These are phyloP conservation scores for Fragaria iinumae DNA, from an alignment of 306 rosid genomes.

Conservation along the genomic window DNA sequence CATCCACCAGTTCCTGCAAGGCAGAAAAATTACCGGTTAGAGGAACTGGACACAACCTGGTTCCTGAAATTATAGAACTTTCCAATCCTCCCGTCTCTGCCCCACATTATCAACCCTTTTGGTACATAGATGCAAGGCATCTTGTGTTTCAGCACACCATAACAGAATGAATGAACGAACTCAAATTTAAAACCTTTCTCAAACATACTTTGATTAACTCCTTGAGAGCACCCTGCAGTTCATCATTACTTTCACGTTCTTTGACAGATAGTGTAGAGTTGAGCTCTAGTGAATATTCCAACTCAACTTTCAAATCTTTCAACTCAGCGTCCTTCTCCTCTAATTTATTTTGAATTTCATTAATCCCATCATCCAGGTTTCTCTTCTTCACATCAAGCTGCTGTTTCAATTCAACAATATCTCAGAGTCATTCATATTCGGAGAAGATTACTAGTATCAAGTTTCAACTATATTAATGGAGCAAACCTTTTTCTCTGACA, in stretches of 20 bases:
- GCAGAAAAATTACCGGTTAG: not conserved
- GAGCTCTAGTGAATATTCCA: constrained; percentile 20
- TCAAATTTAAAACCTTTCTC: not conserved
- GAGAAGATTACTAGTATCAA: not conserved
- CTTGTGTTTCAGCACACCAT: not conserved
- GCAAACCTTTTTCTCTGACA: constrained; percentile 50
- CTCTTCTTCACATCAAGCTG: not conserved
- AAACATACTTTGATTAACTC: constrained; percentile 47
- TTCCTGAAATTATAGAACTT: not conserved
- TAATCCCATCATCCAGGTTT: constrained; percentile 36
- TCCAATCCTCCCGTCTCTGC: not conserved
- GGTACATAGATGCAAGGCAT: not conserved
- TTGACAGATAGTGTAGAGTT: constrained; percentile 44
- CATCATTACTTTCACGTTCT: constrained; percentile 62
- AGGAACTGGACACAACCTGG: not conserved
- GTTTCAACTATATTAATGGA: not conserved
- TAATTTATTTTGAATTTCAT: constrained; percentile 37
- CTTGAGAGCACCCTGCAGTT: constrained; percentile 68
- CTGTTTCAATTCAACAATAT: constrained; percentile 37
- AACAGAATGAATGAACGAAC: not conserved
- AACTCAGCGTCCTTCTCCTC: constrained; percentile 49
- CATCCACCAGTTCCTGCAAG: constrained; percentile 32
- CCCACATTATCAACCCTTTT: not conserved
- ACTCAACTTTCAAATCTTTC: too few species aligned
- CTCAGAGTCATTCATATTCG: not conserved